Conservation (phyloP, 768 basidiomycete species). For the Russula dissimulans region DNA sequence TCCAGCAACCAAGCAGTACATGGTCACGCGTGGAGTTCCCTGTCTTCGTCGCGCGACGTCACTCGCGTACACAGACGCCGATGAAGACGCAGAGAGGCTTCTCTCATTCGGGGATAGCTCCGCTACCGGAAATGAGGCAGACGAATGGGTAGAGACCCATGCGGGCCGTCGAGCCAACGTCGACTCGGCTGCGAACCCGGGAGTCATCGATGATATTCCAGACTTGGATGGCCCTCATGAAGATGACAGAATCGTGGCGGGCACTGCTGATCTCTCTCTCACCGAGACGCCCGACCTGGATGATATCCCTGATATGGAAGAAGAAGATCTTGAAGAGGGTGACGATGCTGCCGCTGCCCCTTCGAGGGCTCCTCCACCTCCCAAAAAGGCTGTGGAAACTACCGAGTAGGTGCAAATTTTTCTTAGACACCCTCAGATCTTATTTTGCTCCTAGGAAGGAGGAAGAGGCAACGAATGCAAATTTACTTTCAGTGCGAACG, state of each 20-base stretch:
- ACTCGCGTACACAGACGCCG: conserved; percentile 88
- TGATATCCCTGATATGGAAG: conserved; percentile 99
- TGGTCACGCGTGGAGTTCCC: conserved; percentile 92
- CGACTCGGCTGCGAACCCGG: conserved; percentile 49
- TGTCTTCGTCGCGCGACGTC: conserved; percentile 90
- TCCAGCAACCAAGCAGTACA: conserved; percentile 93
- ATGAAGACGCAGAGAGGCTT: conserved; percentile 92
- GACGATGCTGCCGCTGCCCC: conserved; percentile 79
- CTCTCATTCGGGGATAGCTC: conserved; percentile 70
- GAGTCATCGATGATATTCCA: conserved; percentile 76
- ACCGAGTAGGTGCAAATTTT: conserved; percentile 38
- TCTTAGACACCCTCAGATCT: conserved; percentile 6
- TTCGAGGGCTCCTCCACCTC: conserved; percentile 29
- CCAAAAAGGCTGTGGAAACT: conserved; percentile 34
- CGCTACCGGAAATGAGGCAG: conserved; percentile 45
- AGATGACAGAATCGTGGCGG: conserved; percentile 24
- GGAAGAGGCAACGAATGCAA: conserved; percentile 61
- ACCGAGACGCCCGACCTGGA: conserved; percentile 81
- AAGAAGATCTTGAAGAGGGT: conserved; percentile 81
- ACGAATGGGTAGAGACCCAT: conserved; percentile 99
- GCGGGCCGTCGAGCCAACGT: conserved; percentile 55
- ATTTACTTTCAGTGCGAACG: conserved; percentile 89
- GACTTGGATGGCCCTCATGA: conserved; percentile 60
- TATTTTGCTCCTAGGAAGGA: conserved; percentile 32
- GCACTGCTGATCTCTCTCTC: conserved; percentile 24